Evolutionary conservation across 176 grass and related monocot genomes (phyloP).

Genomic region (Juncus effusus): DNA sequence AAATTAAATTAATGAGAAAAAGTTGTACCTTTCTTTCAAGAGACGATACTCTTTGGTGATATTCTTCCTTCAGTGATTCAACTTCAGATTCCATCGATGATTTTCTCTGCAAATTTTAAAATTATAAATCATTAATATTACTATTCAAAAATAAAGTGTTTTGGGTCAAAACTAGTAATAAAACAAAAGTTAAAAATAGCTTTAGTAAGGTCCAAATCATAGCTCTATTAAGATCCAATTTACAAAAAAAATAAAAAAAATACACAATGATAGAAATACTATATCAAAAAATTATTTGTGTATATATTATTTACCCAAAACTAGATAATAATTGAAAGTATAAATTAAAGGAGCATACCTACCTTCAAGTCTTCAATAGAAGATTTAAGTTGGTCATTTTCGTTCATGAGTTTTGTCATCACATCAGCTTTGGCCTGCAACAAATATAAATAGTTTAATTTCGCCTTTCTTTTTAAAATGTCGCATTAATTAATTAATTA

Average conservation of each 20-base stretch:
- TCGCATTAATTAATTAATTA: too few species aligned
- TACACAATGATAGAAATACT: background rate
- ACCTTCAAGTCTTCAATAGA: slow-evolving; percentile 92
- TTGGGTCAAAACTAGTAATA: too few species aligned
- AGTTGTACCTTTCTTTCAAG: slow-evolving; percentile 93
- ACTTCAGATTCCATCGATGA: slow-evolving; percentile 73
- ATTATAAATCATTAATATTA: slow-evolving; percentile 12
- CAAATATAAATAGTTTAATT: slow-evolving; percentile 12
- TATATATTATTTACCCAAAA: slow-evolving; percentile 20
- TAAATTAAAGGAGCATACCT: slow-evolving; percentile 30
- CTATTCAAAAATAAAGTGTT: too few species aligned
- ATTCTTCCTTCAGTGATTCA: slow-evolving; percentile 87
- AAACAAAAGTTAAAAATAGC: too few species aligned
- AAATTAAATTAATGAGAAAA: background rate
- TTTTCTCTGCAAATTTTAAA: slow-evolving; percentile 59
- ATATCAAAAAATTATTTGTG: slow-evolving; percentile 13
- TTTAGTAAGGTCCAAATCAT: too few species aligned
- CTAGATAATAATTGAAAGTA: slow-evolving; percentile 10
- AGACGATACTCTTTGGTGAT: slow-evolving; percentile 86
- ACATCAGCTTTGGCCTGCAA: slow-evolving; percentile 96
- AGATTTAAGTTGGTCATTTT: slow-evolving; percentile 82
- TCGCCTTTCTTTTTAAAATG: background rate
- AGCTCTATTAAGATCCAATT: too few species aligned
- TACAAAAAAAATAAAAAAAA: background rate
- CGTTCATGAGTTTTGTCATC: slow-evolving; percentile 89